Base-by-base conservation (phyloP, 176 grass and related monocot species). In the Carex parvula region DNA sequence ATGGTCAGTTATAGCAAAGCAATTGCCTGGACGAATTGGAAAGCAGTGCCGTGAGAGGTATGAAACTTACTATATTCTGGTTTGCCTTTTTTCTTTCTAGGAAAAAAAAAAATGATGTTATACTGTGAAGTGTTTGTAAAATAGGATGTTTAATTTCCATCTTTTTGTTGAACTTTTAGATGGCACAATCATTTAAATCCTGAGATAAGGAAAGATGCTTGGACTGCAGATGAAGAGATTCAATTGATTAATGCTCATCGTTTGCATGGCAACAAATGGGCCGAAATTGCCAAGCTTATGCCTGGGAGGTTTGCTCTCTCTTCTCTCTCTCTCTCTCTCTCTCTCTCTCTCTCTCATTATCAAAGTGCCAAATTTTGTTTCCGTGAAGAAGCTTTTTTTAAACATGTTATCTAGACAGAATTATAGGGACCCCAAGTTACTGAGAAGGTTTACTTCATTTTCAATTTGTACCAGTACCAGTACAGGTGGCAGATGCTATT, bases 141-240 rank as follows among this genome's bases (percentile, higher is more conserved):
- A 29, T 75, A 75, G 26, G 20, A 53, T 75, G 66, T 54, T 68
- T 68, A 16, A 66, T 83, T 64, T 39, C 3, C 8, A 22, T 32
- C 50, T 50, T 82, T 82, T 66, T 29, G 14, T 67, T 52, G 64
- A 35, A 79, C 80, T 87, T 37, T 64, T 86, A 99, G 96, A 90
- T 99, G 96, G 93, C 96, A 99, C 84, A 99, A 99, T 92, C 96
- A 99, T 92, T 87, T 99, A 85, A 93, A 99, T 89, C 96, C 96
- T 71, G 80, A 87, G 37, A 99, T 99, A 88, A 93, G 85, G 78
- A 99, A 95, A 81, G 96, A 95, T 90, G 96, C 93, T 57, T 99
- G 96, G 96, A 99, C 89, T 62, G 63, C 60, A 55, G 93, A 99
- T 32, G 96, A 99, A 84, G 96, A 99, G 72, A 32, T 84, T 39